These are phyloP conservation scores for Melastoma candidum DNA, from an alignment of 441 rosid genomes.

Conservation along the genomic window DNA sequence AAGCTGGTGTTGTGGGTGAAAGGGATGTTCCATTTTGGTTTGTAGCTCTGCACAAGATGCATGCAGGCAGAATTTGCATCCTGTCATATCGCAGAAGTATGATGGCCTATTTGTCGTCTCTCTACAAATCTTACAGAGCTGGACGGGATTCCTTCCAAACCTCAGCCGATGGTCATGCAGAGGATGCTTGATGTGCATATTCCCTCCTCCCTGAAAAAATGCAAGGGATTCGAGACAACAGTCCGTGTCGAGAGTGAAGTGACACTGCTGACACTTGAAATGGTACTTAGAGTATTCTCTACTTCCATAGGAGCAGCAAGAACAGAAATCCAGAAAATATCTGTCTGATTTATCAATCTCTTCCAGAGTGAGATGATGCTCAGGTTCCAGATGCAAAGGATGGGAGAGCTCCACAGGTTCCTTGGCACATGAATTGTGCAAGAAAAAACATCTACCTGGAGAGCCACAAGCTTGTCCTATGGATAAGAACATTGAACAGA, in stretches of 20 bases:
- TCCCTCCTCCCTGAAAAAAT: conserved; percentile 1
- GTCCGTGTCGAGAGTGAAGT: neutral
- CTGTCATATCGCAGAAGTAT: neutral
- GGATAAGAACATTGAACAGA: conserved; percentile 1
- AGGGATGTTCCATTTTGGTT: neutral
- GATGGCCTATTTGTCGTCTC: neutral
- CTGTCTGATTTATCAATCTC: too few relatives aligned
- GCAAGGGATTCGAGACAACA: conserved; percentile 2
- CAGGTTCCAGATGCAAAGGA: neutral
- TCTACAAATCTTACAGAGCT: neutral
- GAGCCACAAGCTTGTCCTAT: conserved; percentile 1
- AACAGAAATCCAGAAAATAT: neutral
- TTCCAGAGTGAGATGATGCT: neutral
- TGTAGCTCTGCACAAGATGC: conserved; percentile 1
- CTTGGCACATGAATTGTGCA: neutral
- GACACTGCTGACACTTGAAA: neutral
- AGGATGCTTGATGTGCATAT: neutral
- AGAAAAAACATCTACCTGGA: neutral
- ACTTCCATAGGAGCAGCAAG: neutral
- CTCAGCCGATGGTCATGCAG: conserved; percentile 2
- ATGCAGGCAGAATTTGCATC: neutral
- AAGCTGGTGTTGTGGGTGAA: neutral
- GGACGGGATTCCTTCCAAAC: neutral
- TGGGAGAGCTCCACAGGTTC: neutral
- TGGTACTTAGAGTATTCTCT: neutral